Conservation (phyloP, 225 moss, liverwort and hornwort genomes). For the Lunularia cruciata region DNA sequence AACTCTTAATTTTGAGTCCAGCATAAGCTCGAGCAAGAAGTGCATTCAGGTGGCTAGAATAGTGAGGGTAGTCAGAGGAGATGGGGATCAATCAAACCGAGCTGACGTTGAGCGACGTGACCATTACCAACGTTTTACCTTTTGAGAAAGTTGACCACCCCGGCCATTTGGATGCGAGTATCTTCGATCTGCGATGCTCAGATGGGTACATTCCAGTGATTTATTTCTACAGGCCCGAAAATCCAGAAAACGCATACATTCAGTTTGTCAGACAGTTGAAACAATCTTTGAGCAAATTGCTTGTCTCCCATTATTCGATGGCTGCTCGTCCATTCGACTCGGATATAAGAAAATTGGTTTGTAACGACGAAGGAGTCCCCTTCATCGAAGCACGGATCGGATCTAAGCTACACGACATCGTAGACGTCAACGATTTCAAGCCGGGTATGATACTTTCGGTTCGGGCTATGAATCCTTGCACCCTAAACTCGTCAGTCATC, state of each 20-base stretch:
- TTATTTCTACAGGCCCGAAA: slow-evolving; percentile 19
- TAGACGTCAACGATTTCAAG: slow-evolving; percentile 21
- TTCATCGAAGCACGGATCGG: slow-evolving; percentile 26
- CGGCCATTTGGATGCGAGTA: not conserved
- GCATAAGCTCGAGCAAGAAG: no score
- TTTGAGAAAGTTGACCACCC: slow-evolving; percentile 11
- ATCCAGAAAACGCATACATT: not conserved
- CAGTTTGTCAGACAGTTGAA: slow-evolving; percentile 19
- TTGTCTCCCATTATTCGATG: slow-evolving; percentile 23
- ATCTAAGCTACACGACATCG: slow-evolving; percentile 10
- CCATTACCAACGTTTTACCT: not conserved
- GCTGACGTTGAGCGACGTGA: slow-evolving; percentile 8
- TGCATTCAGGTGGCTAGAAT: no score
- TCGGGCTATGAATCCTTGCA: slow-evolving; percentile 12
- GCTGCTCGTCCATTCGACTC: slow-evolving; percentile 20
- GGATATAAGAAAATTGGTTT: slow-evolving; percentile 6
- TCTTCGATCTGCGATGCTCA: slow-evolving; percentile 16
- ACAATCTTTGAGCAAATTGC: slow-evolving; percentile 21
- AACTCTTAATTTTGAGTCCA: no score
- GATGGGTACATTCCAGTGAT: slow-evolving; percentile 23
- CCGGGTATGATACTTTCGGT: not conserved
- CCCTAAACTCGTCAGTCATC: not conserved
- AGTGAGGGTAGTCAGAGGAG: no score
- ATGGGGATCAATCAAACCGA: not conserved
- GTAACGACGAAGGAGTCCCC: slow-evolving; percentile 33